These are phyloP conservation scores for Acacia melanoxylon DNA, from an alignment of 306 rosid genomes.

Conservation along the genomic window DNA sequence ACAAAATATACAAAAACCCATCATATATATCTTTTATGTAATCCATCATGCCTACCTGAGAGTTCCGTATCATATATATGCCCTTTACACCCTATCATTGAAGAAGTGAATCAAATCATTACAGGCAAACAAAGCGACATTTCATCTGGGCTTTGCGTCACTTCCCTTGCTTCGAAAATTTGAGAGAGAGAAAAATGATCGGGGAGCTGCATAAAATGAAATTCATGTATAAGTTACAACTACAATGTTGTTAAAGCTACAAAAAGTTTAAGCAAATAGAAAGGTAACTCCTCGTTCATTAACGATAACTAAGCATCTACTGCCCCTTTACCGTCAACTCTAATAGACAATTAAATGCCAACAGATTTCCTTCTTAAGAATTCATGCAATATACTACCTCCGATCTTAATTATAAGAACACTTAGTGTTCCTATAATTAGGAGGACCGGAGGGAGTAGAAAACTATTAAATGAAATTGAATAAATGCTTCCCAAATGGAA, in stretches of 20 bases:
- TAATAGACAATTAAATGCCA: conserved; percentile 23
- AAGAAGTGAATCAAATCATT: conserved; percentile 44
- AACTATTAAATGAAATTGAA: neutral
- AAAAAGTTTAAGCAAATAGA: conserved; percentile 3
- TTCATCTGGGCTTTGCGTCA: conserved; percentile 83
- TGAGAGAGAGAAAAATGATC: conserved; percentile 92
- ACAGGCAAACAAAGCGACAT: conserved; percentile 23
- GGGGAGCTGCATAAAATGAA: conserved; percentile 73
- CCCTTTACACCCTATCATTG: conserved; percentile 60
- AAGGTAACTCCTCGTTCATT: neutral
- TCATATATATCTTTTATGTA: conserved; percentile 48
- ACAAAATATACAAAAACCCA: conserved; percentile 61
- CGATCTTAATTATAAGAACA: no score
- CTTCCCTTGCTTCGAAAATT: conserved; percentile 94
- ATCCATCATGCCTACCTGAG: conserved; percentile 58
- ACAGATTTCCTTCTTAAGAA: neutral
- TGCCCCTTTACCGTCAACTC: neutral
- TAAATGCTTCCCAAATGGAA: neutral
- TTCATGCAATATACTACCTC: neutral
- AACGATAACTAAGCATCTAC: conserved; percentile 11
- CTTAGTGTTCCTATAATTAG: no score
- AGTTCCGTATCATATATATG: conserved; percentile 42
- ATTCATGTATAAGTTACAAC: conserved; percentile 18
- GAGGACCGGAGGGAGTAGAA: no score
- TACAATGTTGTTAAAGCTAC: conserved; percentile 29